Percentiles rank a stretch among this genome's conserved stretches.
These are phyloP conservation scores for Kazachstania bromeliacearum DNA, from an alignment of 805 yeast genomes.

Conservation along the genomic window DNA sequence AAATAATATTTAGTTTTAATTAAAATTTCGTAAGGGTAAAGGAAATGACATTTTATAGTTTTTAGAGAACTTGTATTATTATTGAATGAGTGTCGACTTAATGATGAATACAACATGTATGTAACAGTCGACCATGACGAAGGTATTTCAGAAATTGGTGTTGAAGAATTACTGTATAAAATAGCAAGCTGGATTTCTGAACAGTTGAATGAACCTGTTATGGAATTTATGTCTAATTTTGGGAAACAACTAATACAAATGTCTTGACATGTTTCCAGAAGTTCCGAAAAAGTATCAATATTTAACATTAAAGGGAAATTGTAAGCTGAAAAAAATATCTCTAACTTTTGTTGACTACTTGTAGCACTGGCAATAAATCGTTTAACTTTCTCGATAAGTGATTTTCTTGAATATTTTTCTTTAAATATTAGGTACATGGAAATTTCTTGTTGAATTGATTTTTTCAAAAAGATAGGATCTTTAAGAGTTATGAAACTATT, in stretches of 20 bases:
- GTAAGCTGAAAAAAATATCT: slow-evolving; percentile 15
- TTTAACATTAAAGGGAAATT: slow-evolving; percentile 13
- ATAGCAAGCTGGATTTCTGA: slow-evolving; percentile 25
- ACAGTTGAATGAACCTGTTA: slow-evolving; percentile 6
- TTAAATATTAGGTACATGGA: slow-evolving; percentile 5
- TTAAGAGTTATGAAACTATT: slow-evolving; percentile 17
- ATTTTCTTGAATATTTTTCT: background rate
- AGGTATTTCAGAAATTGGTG: no score
- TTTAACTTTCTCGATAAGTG: slow-evolving; percentile 12
- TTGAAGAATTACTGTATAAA: slow-evolving; percentile 9
- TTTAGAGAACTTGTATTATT: no score
- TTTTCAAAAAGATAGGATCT: slow-evolving; percentile 8
- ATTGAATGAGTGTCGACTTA: no score
- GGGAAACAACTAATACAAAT: slow-evolving; percentile 8
- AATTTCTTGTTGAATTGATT: slow-evolving; percentile 11
- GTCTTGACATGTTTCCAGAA: slow-evolving; percentile 13
- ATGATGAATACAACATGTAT: no score
- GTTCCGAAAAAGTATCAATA: slow-evolving; percentile 4
- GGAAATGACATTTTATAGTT: slow-evolving; percentile 12
- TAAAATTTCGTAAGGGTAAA: slow-evolving; percentile 23
- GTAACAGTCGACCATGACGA: no score
- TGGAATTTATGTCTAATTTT: background rate
- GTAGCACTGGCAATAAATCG: slow-evolving; percentile 15
- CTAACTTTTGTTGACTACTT: slow-evolving; percentile 6
- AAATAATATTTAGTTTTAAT: slow-evolving; percentile 29